These are phyloP conservation scores for Gaertneriomyces sp. DNA, from an alignment of 192 early-diverging fungal genomes.

Conservation along the genomic window DNA sequence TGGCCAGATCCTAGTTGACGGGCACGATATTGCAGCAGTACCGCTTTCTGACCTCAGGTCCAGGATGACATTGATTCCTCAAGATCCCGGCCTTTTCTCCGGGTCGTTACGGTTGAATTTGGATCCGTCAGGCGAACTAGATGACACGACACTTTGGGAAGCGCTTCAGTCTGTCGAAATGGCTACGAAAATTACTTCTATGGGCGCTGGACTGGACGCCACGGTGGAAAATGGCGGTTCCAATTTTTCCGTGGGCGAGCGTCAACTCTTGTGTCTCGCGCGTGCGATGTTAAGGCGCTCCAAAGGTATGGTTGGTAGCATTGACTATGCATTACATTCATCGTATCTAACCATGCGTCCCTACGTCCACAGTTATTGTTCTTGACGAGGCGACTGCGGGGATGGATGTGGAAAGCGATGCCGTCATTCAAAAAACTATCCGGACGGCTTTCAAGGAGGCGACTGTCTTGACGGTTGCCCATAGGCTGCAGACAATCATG, in stretches of 20 bases:
- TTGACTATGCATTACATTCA: too few species aligned
- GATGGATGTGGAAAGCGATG: constrained; percentile 70
- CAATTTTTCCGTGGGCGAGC: constrained; percentile 71
- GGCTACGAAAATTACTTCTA: constrained; percentile 57
- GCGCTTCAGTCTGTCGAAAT: constrained; percentile 53
- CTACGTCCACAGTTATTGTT: too few species aligned
- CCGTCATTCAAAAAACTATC: constrained; percentile 59
- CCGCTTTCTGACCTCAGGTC: constrained; percentile 40
- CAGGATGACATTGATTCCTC: constrained; percentile 51
- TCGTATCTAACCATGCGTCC: too few species aligned
- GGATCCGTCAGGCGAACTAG: constrained; percentile 47
- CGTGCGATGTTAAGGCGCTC: constrained; percentile 50
- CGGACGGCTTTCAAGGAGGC: constrained; percentile 38
- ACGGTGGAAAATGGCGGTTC: constrained; percentile 62
- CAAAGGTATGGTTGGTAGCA: constrained; percentile 48
- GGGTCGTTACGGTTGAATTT: constrained; percentile 60
- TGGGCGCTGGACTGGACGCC: constrained; percentile 62
- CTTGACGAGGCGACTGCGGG: constrained; percentile 47
- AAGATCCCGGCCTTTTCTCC: constrained; percentile 51
- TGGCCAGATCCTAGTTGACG: constrained; percentile 62
- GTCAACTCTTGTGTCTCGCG: constrained; percentile 57
- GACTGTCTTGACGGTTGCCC: constrained; percentile 73
- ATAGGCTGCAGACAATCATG: constrained; percentile 52
- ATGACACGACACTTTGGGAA: constrained; percentile 69
- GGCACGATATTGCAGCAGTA: constrained; percentile 41